Evolutionary conservation across 805 yeast genomes (phyloP).

Genomic region (Blastobotrys attinorum): DNA sequence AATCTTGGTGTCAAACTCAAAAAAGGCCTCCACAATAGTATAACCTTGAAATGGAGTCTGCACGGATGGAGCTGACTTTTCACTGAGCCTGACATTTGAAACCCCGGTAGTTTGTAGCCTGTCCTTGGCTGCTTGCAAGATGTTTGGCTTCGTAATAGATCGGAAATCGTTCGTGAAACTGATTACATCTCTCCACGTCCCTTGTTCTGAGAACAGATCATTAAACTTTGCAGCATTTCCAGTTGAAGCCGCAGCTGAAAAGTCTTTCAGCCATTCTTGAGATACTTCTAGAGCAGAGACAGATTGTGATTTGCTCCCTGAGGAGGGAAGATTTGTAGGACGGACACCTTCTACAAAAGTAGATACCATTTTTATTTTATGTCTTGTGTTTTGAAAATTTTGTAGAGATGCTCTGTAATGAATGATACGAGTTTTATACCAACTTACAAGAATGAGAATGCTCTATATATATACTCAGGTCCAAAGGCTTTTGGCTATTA

Average conservation of each 20-base stretch:
- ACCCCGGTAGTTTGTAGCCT: conserved; percentile 3
- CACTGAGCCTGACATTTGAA: background rate
- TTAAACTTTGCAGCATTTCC: conserved; percentile 8
- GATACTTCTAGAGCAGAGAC: conserved; percentile 7
- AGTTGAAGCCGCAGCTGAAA: background rate
- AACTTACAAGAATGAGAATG: too few species aligned
- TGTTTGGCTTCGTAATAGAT: conserved; percentile 15
- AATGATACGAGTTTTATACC: too few species aligned
- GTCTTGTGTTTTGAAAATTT: too few species aligned
- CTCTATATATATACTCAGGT: too few species aligned
- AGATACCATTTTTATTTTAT: background rate
- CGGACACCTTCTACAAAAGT: background rate
- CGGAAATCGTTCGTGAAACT: conserved; percentile 20
- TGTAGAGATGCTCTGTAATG: too few species aligned
- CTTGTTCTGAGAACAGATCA: conserved; percentile 10
- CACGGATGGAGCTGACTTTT: background rate
- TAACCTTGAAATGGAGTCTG: background rate
- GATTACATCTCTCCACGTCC: conserved; percentile 19
- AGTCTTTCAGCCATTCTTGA: background rate
- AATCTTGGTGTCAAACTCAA: conserved; percentile 11
- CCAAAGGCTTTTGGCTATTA: too few species aligned
- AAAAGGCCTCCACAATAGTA: conserved; percentile 5
- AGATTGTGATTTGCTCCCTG: conserved; percentile 8
- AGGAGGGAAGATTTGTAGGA: background rate
- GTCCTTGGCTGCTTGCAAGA: conserved; percentile 16